These are phyloP conservation scores for Mycena filopes DNA, from an alignment of 768 basidiomycete genomes.

Conservation along the genomic window DNA sequence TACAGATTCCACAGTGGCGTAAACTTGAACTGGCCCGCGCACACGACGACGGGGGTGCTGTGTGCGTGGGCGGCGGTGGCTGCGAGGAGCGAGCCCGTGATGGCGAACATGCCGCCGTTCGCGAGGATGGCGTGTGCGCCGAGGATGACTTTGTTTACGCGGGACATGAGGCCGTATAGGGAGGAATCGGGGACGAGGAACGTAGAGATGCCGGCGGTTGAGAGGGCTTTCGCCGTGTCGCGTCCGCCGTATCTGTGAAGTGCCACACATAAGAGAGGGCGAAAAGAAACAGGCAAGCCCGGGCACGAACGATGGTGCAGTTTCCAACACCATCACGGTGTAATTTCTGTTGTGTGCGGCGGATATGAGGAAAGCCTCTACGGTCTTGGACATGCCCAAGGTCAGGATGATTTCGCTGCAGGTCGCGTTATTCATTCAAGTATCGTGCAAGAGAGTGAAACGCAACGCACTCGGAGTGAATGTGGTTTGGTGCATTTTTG, in stretches of 20 bases:
- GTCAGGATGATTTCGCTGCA: slow-evolving; percentile 93
- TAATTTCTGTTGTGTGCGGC: slow-evolving; percentile 92
- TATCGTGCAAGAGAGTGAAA: background rate
- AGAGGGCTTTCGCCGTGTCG: slow-evolving; percentile 84
- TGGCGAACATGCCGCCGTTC: slow-evolving; percentile 95
- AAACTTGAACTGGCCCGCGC: slow-evolving; percentile 96
- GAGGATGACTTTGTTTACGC: slow-evolving; percentile 95
- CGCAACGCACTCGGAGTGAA: slow-evolving; percentile 93
- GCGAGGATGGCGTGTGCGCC: slow-evolving; percentile 97
- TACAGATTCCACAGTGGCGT: slow-evolving; percentile 92
- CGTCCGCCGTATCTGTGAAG: slow-evolving; percentile 80
- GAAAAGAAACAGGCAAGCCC: background rate
- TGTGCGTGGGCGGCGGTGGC: slow-evolving; percentile 91
- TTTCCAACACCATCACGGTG: slow-evolving; percentile 96
- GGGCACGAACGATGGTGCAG: slow-evolving; percentile 84
- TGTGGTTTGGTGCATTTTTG: slow-evolving; percentile 94
- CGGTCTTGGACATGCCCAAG: slow-evolving; percentile 93
- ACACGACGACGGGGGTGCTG: slow-evolving; percentile 92
- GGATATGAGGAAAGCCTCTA: slow-evolving; percentile 92
- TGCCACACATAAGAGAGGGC: slow-evolving; percentile 18
- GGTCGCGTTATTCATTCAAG: background rate
- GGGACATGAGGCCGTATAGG: slow-evolving; percentile 94
- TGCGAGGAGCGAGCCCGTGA: slow-evolving; percentile 85
- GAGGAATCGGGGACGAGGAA: slow-evolving; percentile 97
- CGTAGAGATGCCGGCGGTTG: slow-evolving; percentile 88